Percentiles rank a stretch among this genome's conserved stretches.
These are phyloP conservation scores for Pseudocercospora eumusae DNA, from an alignment of 2,329 filamentous ascomycete species.

Conservation along the genomic window DNA sequence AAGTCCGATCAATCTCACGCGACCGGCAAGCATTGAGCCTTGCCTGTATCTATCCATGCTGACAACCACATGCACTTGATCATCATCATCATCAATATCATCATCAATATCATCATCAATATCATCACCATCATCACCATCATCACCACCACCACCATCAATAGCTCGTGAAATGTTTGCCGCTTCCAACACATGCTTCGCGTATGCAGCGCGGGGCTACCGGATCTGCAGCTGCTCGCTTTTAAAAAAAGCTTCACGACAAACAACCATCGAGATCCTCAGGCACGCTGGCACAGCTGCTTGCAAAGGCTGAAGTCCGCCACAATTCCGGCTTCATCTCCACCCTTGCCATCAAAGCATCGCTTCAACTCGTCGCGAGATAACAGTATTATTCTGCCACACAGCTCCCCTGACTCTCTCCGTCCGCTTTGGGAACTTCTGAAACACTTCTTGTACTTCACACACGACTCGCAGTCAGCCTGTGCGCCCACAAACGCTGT, in stretches of 20 bases:
- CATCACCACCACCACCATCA: too few relatives aligned
- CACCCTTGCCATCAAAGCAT: not conserved
- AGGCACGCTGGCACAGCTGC: constrained; percentile 17
- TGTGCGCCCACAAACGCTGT: not conserved
- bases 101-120: too few relatives aligned
- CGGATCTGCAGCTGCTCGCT: constrained; percentile 11
- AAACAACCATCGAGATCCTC: constrained; percentile 14
- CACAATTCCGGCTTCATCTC: constrained; percentile 8
- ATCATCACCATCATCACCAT: too few relatives aligned
- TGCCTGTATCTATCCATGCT: not conserved
- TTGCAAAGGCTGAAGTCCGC: constrained; percentile 17
- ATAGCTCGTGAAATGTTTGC: not conserved
- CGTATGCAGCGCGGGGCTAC: constrained; percentile 3
- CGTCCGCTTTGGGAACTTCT: constrained; percentile 1
- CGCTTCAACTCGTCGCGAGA: not conserved
- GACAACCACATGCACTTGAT: constrained; percentile 21
- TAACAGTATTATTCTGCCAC: not conserved
- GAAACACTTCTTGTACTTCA: constrained; percentile 4
- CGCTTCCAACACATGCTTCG: not conserved
- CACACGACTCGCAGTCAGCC: not conserved
- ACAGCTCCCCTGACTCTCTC: constrained; percentile 3
- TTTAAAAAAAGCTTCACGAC: constrained; percentile 8
- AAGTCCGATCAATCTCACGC: constrained; percentile 9
- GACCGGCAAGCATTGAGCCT: constrained; percentile 1
- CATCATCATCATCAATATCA: too few relatives aligned